Evolutionary conservation across 345 rosid genomes (phyloP), one percentile per base, ranked within the genome.

Genomic region (Lepidium didymum): DNA sequence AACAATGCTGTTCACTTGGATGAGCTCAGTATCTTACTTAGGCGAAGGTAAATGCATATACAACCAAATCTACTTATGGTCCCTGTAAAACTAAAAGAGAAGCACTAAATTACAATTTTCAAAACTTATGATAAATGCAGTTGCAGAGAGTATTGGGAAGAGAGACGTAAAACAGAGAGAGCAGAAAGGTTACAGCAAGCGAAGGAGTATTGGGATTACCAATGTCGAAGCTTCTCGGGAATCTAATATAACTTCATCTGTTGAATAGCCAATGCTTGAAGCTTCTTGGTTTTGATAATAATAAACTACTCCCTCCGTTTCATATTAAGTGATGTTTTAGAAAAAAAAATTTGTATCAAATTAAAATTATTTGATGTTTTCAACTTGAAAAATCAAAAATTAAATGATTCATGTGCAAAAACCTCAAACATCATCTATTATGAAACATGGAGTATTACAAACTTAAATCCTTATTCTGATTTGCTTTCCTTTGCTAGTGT

Each of bases 181-280:
- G 76, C 42, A 6, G 90, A 89, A 72, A 81, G 99, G 82, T 11
- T 91, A 58, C 75, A 64, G 34, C 92, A 84, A 66, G 86, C 84
- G 18, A 91, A 87, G 75, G 86, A 91, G 64, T 89, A 91, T 42
- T 91, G 99, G 97, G 97, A 94, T 59, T 62, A 51, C 14, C 90
- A 87, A 69, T 87, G 92, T 54, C 80, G 86, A 21, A 80, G 91
- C 29, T 87, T 93, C 78, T 41, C 79, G 27, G 95, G 96, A 11
- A 70, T 83, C 38, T 88, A 78, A 77, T 47, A 74, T 45, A 76
- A 6, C 56, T 49, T 43, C 49, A 25, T 50, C 34, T 35, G 27
- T 63, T 36, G 74, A 40, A 3, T 42, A 16, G 4, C 7, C 51
- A 11, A 1, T 36, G 4, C 15, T 45, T 7, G 40, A 45, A 43